These are phyloP conservation scores for Papiliotrema fonsecae DNA, from an alignment of 1,284 basidiomycete genomes.

Conservation along the genomic window DNA sequence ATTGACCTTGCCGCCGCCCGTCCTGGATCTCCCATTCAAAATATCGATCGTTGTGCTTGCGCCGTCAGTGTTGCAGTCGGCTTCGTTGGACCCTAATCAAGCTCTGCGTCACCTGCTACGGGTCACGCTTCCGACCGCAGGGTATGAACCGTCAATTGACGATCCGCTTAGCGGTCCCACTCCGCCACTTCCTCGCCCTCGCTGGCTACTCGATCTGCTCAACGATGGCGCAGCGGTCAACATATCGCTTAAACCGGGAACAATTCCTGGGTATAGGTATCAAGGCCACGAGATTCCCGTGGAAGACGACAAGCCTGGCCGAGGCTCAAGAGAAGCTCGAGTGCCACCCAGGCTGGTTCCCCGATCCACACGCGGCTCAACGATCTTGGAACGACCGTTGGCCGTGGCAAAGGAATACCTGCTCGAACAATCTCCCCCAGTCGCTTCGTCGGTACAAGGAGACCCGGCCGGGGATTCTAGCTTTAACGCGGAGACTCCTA, in stretches of 20 bases:
- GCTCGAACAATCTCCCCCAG: constrained; percentile 6
- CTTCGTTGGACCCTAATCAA: constrained; percentile 40
- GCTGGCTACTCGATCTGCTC: constrained; percentile 68
- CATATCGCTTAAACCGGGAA: constrained; percentile 55
- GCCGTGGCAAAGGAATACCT: constrained; percentile 31
- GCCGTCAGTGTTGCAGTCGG: constrained; percentile 71
- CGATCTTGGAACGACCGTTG: constrained; percentile 27
- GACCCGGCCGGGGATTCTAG: constrained; percentile 1
- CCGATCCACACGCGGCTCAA: constrained; percentile 8
- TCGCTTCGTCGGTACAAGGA: background rate
- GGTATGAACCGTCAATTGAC: constrained; percentile 65
- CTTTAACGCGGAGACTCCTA: background rate
- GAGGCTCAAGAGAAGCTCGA: constrained; percentile 34
- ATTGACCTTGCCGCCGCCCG: constrained; percentile 20
- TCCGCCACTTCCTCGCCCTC: constrained; percentile 62
- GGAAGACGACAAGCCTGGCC: constrained; percentile 68
- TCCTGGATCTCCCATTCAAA: constrained; percentile 41
- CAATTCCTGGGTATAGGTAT: constrained; percentile 49
- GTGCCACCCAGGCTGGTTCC: constrained; percentile 32
- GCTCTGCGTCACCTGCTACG: constrained; percentile 65
- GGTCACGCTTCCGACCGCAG: constrained; percentile 72
- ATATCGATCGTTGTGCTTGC: constrained; percentile 57
- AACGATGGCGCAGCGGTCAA: constrained; percentile 63
- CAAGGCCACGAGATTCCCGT: constrained; percentile 57
- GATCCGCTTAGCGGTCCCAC: constrained; percentile 70